Percentiles rank a stretch among this genome's conserved stretches.
Conservation (phyloP, 208 protist species). For the Trypanosoma cruzi region DNA sequence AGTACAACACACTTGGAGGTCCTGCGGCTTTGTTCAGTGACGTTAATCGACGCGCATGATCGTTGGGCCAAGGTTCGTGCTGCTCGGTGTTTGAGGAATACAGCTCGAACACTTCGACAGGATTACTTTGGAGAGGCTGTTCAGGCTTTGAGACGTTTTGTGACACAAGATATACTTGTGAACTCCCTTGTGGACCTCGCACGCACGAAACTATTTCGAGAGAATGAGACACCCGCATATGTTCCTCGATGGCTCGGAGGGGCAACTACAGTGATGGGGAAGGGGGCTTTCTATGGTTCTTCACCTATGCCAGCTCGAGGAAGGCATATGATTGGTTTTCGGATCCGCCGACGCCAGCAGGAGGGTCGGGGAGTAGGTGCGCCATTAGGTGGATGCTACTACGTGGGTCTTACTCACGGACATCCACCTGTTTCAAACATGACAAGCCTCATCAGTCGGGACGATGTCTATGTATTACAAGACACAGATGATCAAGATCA, state of each 20-base stretch:
- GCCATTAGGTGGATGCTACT: constrained; percentile 89
- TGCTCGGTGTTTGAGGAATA: constrained; percentile 54
- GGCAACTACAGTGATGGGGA: constrained; percentile 58
- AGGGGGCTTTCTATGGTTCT: constrained; percentile 75
- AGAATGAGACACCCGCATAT: constrained; percentile 32
- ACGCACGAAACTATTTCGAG: constrained; percentile 40
- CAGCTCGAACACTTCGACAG: constrained; percentile 54
- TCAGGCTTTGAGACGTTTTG: constrained; percentile 23
- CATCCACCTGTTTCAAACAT: constrained; percentile 69
- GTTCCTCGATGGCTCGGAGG: constrained; percentile 63
- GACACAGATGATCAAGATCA: constrained; percentile 90
- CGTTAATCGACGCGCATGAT: constrained; percentile 59
- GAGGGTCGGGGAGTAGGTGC: constrained; percentile 64
- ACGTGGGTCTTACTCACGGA: constrained; percentile 80
- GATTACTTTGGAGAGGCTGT: constrained; percentile 58
- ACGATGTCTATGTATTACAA: constrained; percentile 86
- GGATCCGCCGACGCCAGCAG: constrained; percentile 67
- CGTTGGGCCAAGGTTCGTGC: constrained; percentile 71
- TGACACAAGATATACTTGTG: constrained; percentile 54
- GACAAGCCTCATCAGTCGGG: constrained; percentile 66
- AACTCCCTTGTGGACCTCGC: constrained; percentile 67
- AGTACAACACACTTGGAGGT: constrained; percentile 60
- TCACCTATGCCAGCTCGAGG: constrained; percentile 64
- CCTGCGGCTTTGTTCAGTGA: constrained; percentile 71
- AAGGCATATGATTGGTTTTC: constrained; percentile 81